These are phyloP conservation scores for Pleurotus tuoliensis DNA, from an alignment of 768 basidiomycete genomes.

Conservation along the genomic window DNA sequence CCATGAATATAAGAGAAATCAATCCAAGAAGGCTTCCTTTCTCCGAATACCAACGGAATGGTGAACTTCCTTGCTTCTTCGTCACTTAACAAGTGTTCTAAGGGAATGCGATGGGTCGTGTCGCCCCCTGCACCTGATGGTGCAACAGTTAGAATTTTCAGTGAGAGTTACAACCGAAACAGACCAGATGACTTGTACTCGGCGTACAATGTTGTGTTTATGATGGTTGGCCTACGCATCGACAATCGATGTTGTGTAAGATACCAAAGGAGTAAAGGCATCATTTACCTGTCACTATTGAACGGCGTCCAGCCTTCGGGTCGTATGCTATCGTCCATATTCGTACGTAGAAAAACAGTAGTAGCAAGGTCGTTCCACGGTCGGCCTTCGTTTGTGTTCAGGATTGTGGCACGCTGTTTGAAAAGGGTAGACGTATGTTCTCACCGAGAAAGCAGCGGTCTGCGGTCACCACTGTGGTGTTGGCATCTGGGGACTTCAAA, in stretches of 20 bases:
- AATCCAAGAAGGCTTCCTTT: slow-evolving; percentile 45
- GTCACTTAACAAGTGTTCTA: slow-evolving; percentile 44
- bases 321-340: slow-evolving; percentile 54
- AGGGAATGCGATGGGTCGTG: slow-evolving; percentile 34
- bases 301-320: slow-evolving; percentile 52
- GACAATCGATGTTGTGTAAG: neutral
- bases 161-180: neutral
- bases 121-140: slow-evolving; percentile 53
- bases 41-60: slow-evolving; percentile 48
- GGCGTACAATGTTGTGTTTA: slow-evolving; percentile 54
- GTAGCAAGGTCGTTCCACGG: slow-evolving; percentile 63
- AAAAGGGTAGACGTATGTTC: neutral
- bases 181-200: slow-evolving; percentile 53
- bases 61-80: slow-evolving; percentile 38
- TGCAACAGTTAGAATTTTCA: neutral
- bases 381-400: slow-evolving; percentile 26
- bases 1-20: slow-evolving; percentile 38
- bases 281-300: slow-evolving; percentile 31
- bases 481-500: slow-evolving; percentile 55
- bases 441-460: slow-evolving; percentile 49
- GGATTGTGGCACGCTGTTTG: slow-evolving; percentile 1
- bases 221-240: slow-evolving; percentile 36
- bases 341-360: slow-evolving; percentile 48
- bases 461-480: slow-evolving; percentile 39
- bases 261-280: neutral